phyloP scores from a whole-genome alignment of 169 alveolate genomes.

The Cryptosporidium viatorum region DNA sequence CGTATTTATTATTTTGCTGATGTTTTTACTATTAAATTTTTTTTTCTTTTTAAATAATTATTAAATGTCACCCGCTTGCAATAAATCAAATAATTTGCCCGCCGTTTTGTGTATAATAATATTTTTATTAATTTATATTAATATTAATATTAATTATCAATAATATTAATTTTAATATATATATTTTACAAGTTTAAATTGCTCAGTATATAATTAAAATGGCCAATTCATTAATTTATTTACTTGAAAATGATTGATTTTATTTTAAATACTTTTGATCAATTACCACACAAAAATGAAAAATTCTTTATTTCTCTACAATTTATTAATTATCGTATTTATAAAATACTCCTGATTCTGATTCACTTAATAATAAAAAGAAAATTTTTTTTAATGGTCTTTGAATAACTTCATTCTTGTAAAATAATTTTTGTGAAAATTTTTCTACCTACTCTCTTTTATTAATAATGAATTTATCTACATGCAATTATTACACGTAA shows the following conservation, averaged over 20 bases:
- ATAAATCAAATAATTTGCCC: slow-evolving; percentile 6
- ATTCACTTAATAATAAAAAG: too few relatives aligned
- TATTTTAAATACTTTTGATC: too few relatives aligned
- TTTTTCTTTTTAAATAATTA: background rate
- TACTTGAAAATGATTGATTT: too few relatives aligned
- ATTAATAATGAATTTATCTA: background rate
- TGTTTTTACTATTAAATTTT: background rate
- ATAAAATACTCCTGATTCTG: too few relatives aligned
- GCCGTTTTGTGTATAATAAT: slow-evolving; percentile 1
- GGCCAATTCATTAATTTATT: too few relatives aligned
- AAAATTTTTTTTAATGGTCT: background rate
- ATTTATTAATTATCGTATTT: too few relatives aligned
- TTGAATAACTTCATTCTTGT: too few relatives aligned
- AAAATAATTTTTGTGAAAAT: too few relatives aligned
- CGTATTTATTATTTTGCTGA: background rate
- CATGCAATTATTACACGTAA: background rate
- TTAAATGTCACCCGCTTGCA: slow-evolving; percentile 10
- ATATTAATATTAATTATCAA: background rate
- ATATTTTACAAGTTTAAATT: too few relatives aligned
- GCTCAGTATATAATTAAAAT: too few relatives aligned
- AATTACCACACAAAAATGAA: background rate
- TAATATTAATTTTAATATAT: background rate
- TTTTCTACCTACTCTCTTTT: too few relatives aligned
- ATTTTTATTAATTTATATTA: background rate
- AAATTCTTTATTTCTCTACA: background rate